These are phyloP conservation scores for grape (Vitis vinifera) DNA, from an alignment of 164 flowering plant species.

Conservation along the genomic window DNA sequence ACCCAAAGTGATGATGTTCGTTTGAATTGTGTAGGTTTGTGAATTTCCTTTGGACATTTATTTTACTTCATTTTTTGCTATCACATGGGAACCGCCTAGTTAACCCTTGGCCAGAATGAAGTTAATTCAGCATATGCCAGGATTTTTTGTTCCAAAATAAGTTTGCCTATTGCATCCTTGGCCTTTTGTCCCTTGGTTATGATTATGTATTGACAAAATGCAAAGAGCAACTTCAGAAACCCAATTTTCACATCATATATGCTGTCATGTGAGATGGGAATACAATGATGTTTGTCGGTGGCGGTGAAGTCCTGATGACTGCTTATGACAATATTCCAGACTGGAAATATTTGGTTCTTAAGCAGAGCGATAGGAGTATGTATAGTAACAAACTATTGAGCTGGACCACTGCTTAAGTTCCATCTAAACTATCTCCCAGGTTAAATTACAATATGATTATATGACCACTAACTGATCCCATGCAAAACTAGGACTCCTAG, in stretches of 20 bases:
- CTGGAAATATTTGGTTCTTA: too few species aligned
- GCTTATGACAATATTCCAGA: background rate
- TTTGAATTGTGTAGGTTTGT: slow-evolving; percentile 76
- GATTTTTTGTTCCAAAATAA: background rate
- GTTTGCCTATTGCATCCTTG: background rate
- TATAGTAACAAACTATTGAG: background rate
- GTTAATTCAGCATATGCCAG: background rate
- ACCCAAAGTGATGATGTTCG: slow-evolving; percentile 84
- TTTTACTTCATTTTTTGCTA: background rate
- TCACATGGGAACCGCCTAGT: background rate
- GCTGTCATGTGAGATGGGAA: background rate
- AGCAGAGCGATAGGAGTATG: background rate
- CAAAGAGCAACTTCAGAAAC: background rate
- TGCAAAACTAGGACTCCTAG: background rate
- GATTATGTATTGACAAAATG: background rate
- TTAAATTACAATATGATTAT: background rate
- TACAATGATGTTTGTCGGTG: too few species aligned
- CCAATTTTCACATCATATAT: background rate
- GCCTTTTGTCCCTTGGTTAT: too few species aligned
- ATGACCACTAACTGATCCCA: background rate
- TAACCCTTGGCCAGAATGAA: background rate
- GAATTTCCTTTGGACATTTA: background rate
- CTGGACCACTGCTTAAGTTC: background rate
- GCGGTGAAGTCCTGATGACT: background rate
- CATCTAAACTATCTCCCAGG: background rate